These are phyloP conservation scores for Colletotrichum sansevieriae DNA, from an alignment of 2,329 filamentous ascomycete species.

Conservation along the genomic window DNA sequence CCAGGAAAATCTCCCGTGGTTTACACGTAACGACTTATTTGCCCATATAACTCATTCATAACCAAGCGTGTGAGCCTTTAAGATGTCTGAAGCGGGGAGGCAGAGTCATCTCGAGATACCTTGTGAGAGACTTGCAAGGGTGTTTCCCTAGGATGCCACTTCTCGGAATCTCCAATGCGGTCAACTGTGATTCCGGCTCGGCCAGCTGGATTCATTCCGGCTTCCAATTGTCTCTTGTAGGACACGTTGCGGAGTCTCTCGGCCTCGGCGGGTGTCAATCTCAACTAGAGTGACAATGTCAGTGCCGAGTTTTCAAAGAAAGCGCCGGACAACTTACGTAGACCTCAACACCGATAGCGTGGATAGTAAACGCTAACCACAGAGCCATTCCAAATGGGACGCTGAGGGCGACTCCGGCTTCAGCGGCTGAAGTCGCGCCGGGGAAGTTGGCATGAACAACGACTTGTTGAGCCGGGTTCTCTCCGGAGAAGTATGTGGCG, in stretches of 20 bases:
- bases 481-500: constrained; percentile 51
- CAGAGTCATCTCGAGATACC: constrained; percentile 2
- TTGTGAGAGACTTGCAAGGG: not conserved
- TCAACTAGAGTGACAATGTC: constrained; percentile 50
- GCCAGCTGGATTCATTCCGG: constrained; percentile 61
- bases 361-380: constrained; percentile 52
- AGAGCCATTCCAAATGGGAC: constrained; percentile 62
- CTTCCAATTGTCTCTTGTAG: constrained; percentile 66
- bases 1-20: no score
- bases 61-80: not conserved
- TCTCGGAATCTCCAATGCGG: constrained; percentile 53
- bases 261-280: constrained; percentile 63
- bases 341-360: constrained; percentile 40
- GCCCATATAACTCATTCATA: no score
- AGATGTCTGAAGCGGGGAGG: not conserved
- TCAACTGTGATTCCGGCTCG: constrained; percentile 58
- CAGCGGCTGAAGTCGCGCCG: constrained; percentile 43
- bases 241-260: constrained; percentile 64
- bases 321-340: constrained; percentile 44
- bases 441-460: constrained; percentile 50
- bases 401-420: constrained; percentile 57
- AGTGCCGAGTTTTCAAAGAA: not conserved
- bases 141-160: constrained; percentile 23
- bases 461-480: constrained; percentile 45
- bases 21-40: no score